These are phyloP conservation scores for Pseudogymnoascus sp. DNA, from an alignment of 2,329 filamentous ascomycete species.

Conservation along the genomic window DNA sequence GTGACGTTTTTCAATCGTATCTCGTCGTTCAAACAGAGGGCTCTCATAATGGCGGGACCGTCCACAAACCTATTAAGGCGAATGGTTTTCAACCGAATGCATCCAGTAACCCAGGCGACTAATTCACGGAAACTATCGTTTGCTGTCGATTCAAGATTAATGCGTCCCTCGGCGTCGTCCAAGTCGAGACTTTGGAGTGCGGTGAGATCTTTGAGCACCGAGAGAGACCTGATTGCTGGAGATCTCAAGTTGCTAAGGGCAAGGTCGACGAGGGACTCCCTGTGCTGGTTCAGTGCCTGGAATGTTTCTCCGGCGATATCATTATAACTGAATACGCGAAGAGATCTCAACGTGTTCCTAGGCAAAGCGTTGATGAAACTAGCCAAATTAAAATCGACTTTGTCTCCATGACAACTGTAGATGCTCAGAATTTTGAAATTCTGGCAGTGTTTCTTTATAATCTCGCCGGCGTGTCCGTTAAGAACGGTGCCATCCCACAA, in stretches of 20 bases:
- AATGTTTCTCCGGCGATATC: conserved; percentile 47
- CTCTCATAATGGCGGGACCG: conserved; percentile 43
- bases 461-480: conserved; percentile 42
- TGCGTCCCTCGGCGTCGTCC: conserved; percentile 34
- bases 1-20: conserved; percentile 41
- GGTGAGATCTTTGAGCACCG: conserved; percentile 40
- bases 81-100: conserved; percentile 41
- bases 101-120: conserved; percentile 47
- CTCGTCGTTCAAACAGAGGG: conserved; percentile 38
- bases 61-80: conserved; percentile 43
- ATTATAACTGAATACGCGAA: conserved; percentile 50
- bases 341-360: conserved; percentile 48
- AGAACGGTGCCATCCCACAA: conserved; percentile 55
- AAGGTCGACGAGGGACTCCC: conserved; percentile 45
- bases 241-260: conserved; percentile 40
- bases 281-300: conserved; percentile 42
- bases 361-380: conserved; percentile 49
- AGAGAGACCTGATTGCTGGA: conserved; percentile 41
- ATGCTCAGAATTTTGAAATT: conserved; percentile 53
- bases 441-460: conserved; percentile 51
- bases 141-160: conserved; percentile 42
- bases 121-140: conserved; percentile 44
- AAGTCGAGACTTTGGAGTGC: conserved; percentile 41
- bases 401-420: conserved; percentile 36
- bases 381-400: conserved; percentile 50